Conservation (phyloP, 805 yeast species). For the Ogataea sp. region DNA sequence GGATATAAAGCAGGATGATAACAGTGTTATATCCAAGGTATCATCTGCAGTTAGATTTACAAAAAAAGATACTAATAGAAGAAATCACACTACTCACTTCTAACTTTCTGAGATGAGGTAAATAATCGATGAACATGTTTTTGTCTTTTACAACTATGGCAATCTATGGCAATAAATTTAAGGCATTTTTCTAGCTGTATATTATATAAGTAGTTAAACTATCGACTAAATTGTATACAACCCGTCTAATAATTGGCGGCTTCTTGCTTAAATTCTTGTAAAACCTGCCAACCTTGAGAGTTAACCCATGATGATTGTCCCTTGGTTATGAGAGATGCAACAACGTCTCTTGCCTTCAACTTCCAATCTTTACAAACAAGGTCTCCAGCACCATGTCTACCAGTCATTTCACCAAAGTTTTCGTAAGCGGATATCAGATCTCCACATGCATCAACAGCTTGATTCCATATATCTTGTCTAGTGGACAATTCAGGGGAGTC, state of each 20-base stretch:
- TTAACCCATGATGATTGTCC: constrained; percentile 79
- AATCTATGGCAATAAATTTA: too few relatives aligned
- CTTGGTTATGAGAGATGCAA: constrained; percentile 69
- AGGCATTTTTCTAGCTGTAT: too few relatives aligned
- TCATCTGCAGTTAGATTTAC: too few relatives aligned
- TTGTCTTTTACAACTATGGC: too few relatives aligned
- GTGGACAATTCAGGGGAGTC: constrained; percentile 57
- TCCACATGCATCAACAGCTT: constrained; percentile 68
- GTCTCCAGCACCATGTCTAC: constrained; percentile 72
- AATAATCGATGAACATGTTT: too few relatives aligned
- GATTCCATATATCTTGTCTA: constrained; percentile 60
- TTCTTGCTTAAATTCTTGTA: constrained; percentile 45
- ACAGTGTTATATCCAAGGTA: too few relatives aligned
- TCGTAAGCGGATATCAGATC: constrained; percentile 84
- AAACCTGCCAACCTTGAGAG: constrained; percentile 64
- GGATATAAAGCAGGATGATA: too few relatives aligned
- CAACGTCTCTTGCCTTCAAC: constrained; percentile 65
- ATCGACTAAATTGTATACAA: too few relatives aligned
- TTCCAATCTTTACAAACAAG: constrained; percentile 91
- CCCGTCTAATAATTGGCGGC: constrained; percentile 12
- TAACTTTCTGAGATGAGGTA: too few relatives aligned
- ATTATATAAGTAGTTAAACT: too few relatives aligned
- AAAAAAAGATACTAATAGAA: too few relatives aligned
- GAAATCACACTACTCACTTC: too few relatives aligned
- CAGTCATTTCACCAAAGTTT: constrained; percentile 77